Percentiles rank a stretch among this genome's conserved stretches.
These are phyloP conservation scores for Gnomoniopsis sp. DNA, from an alignment of 2,329 filamentous ascomycete genomes.

Conservation along the genomic window DNA sequence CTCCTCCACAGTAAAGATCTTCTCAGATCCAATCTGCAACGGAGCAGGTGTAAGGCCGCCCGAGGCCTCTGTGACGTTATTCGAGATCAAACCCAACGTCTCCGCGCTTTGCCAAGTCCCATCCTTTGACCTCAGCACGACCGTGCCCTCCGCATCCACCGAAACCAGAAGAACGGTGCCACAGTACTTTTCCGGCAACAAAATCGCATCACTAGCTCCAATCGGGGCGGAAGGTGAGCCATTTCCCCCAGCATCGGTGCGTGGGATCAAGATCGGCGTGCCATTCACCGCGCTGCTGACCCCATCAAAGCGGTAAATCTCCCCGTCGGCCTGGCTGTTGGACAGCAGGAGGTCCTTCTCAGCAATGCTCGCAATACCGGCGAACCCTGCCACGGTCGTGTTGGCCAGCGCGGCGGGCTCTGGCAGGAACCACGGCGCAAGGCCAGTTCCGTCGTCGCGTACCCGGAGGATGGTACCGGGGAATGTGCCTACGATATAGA, in stretches of 20 bases:
- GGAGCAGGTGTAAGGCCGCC: conserved; percentile 22
- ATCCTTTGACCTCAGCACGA: conserved; percentile 34
- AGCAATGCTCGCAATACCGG: conserved; percentile 25
- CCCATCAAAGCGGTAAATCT: conserved; percentile 33
- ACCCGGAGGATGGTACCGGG: conserved; percentile 34
- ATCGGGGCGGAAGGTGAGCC: conserved; percentile 23
- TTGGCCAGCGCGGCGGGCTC: conserved; percentile 18
- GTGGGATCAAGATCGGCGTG: conserved; percentile 22
- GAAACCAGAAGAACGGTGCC: conserved; percentile 32
- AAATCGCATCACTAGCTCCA: conserved; percentile 24
- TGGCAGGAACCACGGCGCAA: conserved; percentile 31
- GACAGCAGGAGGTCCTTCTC: conserved; percentile 27
- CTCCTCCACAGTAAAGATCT: conserved; percentile 25
- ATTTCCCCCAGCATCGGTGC: conserved; percentile 18
- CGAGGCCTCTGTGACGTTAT: conserved; percentile 21
- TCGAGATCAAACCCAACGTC: conserved; percentile 30
- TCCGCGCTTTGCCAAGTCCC: conserved; percentile 32
- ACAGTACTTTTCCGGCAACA: conserved; percentile 30
- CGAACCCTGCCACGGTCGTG: conserved; percentile 26
- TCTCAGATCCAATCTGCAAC: conserved; percentile 24
- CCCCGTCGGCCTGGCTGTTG: conserved; percentile 28
- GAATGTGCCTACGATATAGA: conserved; percentile 35
- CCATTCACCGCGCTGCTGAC: conserved; percentile 22
- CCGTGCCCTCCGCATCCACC: conserved; percentile 28
- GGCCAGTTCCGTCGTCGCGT: conserved; percentile 25